Conservation (phyloP, 345 rosid species). For the Ceriops tagal region DNA sequence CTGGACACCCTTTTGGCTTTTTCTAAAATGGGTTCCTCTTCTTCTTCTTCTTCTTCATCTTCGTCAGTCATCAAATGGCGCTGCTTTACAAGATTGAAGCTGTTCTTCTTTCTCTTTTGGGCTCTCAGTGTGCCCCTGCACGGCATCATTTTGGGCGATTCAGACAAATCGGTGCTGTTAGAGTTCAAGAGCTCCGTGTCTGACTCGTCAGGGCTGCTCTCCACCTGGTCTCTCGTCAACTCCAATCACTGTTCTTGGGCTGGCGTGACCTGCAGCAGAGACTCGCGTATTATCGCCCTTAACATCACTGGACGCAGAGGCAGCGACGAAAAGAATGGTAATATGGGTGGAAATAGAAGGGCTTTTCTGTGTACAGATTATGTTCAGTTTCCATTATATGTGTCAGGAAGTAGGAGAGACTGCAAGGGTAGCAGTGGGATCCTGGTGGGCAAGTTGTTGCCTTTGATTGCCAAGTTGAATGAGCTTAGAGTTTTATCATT, state of each 20-base stretch:
- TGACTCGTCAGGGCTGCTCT: constrained; percentile 60
- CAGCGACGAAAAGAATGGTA: constrained; percentile 34
- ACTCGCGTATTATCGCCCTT: constrained; percentile 59
- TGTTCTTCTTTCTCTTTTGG: constrained; percentile 28
- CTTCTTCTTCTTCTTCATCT: constrained; percentile 30
- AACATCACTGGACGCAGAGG: constrained; percentile 62
- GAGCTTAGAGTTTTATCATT: constrained; percentile 71
- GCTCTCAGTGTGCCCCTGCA: constrained; percentile 20
- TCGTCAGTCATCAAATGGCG: constrained; percentile 48
- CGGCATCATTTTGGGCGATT: constrained; percentile 30
- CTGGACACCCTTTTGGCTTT: constrained; percentile 31
- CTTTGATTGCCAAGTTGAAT: constrained; percentile 47
- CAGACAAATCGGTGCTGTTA: constrained; percentile 62
- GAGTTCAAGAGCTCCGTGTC: constrained; percentile 62
- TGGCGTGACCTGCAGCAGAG: constrained; percentile 64
- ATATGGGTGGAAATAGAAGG: constrained; percentile 23
- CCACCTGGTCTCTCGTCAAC: constrained; percentile 47
- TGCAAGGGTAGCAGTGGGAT: constrained; percentile 48
- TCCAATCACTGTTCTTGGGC: constrained; percentile 60
- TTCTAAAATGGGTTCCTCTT: constrained; percentile 42
- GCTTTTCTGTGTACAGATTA: constrained; percentile 51
- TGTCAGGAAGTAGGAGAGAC: constrained; percentile 61
- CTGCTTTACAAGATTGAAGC: constrained; percentile 27
- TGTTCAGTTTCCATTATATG: constrained; percentile 62
- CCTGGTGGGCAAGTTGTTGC: constrained; percentile 54